Evolutionary conservation across 768 basidiomycete species (phyloP), one percentile per base, ranked within the genome.

Genomic region (Auricularia sp.): DNA sequence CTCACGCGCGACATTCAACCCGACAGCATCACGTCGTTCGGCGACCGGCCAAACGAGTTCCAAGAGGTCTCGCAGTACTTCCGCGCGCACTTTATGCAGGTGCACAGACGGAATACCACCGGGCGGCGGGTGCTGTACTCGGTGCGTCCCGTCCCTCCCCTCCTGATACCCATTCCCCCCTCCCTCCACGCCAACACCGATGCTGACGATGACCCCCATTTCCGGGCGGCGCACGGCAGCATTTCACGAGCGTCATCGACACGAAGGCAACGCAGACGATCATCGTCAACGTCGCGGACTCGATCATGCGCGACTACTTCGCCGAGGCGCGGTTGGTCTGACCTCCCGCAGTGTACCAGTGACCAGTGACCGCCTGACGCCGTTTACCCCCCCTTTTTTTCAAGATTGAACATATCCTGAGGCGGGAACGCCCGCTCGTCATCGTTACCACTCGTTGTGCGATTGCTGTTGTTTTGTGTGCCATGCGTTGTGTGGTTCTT

Each of bases 181-280:
- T 29, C 29, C 29, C 29, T 29, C 29, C 29, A 3, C 29, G 29
- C 29, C 29, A 29, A 29, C 29, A 29, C 29, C 0, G 29, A 29
- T 29, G 29, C 29, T 29, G 29, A 29, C 29, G 29, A 29, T 14
- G 0, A 14, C 39, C 39, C 39, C 8, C 39, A 14, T 14, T 0
- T 8, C 39, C 0, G 39, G 56, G 47, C 29, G 36, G 65, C 61
- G 34, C 66, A 29, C 29, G 29, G 29, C 29, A 88, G 87, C 87
- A 88, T 72, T 87, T 86, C 66, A 86, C 84, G 14, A 84, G 85
- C 29, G 88, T 88, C 86, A 79, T 88, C 67, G 90, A 93, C 74
- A 89, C 90, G 14, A 90, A 88, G 75, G 82, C 91, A 3, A 93
- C 90, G 0, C 90, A 91, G 69, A 82, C 85, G 35, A 85, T 89